phyloP scores from a whole-genome alignment of 805 yeast genomes.

The Metschnikowia continentalis region DNA sequence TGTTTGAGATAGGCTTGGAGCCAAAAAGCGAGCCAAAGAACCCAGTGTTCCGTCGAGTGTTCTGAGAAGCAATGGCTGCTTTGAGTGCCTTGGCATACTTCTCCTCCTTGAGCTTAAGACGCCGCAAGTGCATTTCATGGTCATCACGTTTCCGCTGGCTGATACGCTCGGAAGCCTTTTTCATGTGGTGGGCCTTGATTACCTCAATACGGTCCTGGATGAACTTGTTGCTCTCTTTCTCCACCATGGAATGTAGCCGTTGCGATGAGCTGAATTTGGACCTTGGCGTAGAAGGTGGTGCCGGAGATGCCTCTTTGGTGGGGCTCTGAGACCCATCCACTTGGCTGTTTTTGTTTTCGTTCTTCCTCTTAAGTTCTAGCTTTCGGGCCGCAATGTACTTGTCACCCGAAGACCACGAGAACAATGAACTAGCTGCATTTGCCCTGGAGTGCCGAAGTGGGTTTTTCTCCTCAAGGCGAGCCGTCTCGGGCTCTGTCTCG shows the following conservation, averaged over 20 bases:
- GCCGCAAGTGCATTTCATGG: conserved; percentile 34
- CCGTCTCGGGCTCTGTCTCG: conserved; percentile 5
- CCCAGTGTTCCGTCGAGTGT: conserved; percentile 20
- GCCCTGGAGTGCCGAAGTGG: conserved; percentile 7
- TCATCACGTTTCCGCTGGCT: conserved; percentile 38
- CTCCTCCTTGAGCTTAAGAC: conserved; percentile 35
- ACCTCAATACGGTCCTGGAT: conserved; percentile 36
- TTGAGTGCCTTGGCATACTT: conserved; percentile 32
- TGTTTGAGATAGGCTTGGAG: conserved; percentile 9
- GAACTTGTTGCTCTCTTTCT: conserved; percentile 34
- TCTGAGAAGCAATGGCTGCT: conserved; percentile 24
- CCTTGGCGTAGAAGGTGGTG: conserved; percentile 6
- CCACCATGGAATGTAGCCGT: conserved; percentile 28
- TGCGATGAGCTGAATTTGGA: conserved; percentile 22
- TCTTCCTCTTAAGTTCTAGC: conserved; percentile 19
- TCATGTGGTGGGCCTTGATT: conserved; percentile 36
- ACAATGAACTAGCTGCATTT: conserved; percentile 29
- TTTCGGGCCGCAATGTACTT: conserved; percentile 32
- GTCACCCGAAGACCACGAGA: conserved; percentile 43
- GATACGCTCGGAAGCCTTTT: conserved; percentile 33
- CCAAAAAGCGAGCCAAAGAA: conserved; percentile 33
- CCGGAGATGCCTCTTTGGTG: background rate
- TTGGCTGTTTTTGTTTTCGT: background rate
- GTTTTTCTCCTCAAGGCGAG: background rate
- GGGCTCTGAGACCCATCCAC: background rate